Percentiles rank a stretch among this genome's conserved stretches.
These are phyloP conservation scores for Cercospora nicotianae DNA, from an alignment of 2,329 filamentous ascomycete genomes.

Conservation along the genomic window DNA sequence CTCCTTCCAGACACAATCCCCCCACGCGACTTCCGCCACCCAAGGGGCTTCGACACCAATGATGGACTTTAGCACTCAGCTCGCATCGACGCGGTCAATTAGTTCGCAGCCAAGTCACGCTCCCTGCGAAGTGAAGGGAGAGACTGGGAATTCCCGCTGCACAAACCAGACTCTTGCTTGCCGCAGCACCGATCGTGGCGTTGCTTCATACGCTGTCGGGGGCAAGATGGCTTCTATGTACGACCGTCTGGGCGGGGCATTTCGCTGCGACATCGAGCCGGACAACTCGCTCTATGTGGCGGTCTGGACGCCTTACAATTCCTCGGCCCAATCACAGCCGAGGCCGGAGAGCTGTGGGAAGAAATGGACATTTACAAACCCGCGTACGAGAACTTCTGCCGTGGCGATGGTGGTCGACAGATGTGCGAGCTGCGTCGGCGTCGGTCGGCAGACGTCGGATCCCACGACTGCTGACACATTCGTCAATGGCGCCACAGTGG, in stretches of 20 bases:
- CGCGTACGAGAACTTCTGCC: background rate
- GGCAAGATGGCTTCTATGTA: background rate
- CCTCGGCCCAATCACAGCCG: background rate
- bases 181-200: background rate
- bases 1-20: background rate
- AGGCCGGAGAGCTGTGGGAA: background rate
- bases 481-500: background rate
- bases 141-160: background rate
- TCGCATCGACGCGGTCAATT: background rate
- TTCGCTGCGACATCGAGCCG: background rate
- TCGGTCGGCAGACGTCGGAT: background rate
- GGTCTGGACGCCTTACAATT: background rate
- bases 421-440: background rate
- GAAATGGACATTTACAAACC: background rate
- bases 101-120: background rate
- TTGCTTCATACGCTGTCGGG: background rate
- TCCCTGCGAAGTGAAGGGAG: background rate
- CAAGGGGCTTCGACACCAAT: background rate
- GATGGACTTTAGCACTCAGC: background rate
- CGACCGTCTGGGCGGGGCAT: background rate
- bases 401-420: background rate
- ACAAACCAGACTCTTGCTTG: background rate
- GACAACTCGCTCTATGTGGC: background rate
- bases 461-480: background rate
- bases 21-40: background rate